Evolutionary conservation across 306 rosid species (phyloP), one percentile per base, ranked within the genome.

Genomic region (Cucumis hystrix): DNA sequence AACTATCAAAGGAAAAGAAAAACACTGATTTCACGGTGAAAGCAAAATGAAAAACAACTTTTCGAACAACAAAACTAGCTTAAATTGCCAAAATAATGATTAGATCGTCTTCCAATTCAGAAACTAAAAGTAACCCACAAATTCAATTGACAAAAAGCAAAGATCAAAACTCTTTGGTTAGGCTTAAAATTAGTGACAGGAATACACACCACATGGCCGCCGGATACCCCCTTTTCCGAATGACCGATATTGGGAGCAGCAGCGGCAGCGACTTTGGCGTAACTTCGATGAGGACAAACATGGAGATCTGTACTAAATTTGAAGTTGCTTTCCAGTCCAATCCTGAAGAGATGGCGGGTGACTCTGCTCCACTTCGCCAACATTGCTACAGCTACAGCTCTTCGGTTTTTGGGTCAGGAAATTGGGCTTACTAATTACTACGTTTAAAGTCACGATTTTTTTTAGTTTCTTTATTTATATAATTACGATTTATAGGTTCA

Each of bases 311-410:
- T 79, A 10, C 80, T 55, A 7, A 59, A 79, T 15, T 71, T 86
- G 13, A 79, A 67, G 68, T 75, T 64, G 51, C 52, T 83, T 71
- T 78, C 89, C 54, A 80, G 68, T 52, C 89, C 91, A 21, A 88
- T 16, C 59, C 84, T 88, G 39, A 85, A 87, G 62, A 89, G 77
- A 77, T 86, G 89, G 61, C 83, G 9, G 55, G 87, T 20, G 54
- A 80, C 79, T 83, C 82, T 86, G 86, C 86, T 82, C 88, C 88
- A 89, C 82, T 85, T 84, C 79, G 77, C 88, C 80, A 90, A 80
- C 99, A 95, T 95, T 71, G 76, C 76, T 68, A 21, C 75, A 12
- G 57, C 35, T 20, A 21, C 37, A 13, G 57, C 12, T 23, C 52
- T 41, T 41, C 18, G 54, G 55, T 7, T 18, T 18, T n/a, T 56